phyloP scores from a whole-genome alignment of 2,329 filamentous ascomycete species.

The Phialocephala sp. region DNA sequence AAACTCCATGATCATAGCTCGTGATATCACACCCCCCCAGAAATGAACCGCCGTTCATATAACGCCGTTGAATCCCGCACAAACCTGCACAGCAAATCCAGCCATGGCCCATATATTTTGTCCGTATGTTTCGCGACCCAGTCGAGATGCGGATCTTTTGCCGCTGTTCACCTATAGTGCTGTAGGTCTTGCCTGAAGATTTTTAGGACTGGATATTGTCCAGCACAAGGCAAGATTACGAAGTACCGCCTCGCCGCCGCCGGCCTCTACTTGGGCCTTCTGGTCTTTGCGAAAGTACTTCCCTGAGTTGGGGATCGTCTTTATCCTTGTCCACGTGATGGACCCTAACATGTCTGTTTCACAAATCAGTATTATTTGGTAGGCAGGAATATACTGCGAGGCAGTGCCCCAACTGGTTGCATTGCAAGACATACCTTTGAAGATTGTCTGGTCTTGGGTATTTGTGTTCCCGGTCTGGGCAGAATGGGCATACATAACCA shows the following conservation, averaged over 20 bases:
- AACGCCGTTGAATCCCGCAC: slow-evolving; percentile 18
- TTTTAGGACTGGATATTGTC: background rate
- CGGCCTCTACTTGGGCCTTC: slow-evolving; percentile 84
- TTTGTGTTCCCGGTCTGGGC: slow-evolving; percentile 89
- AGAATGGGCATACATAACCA: slow-evolving; percentile 96
- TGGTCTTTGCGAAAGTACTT: slow-evolving; percentile 84
- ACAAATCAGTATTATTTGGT: background rate
- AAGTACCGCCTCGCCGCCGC: slow-evolving; percentile 57
- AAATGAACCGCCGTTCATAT: background rate
- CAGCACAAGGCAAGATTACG: slow-evolving; percentile 27
- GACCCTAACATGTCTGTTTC: slow-evolving; percentile 81
- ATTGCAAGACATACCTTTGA: slow-evolving; percentile 71
- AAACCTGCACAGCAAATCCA: background rate
- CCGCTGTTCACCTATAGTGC: background rate
- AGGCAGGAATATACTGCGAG: background rate
- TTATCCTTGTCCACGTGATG: slow-evolving; percentile 91
- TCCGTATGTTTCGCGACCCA: background rate
- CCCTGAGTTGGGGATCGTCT: slow-evolving; percentile 80
- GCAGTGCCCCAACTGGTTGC: background rate
- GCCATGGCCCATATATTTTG: background rate
- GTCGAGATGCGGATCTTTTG: slow-evolving; percentile 6
- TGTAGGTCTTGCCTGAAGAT: background rate
- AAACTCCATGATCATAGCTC: slow-evolving; percentile 27
- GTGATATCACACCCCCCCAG: slow-evolving; percentile 9
- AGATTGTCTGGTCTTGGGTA: slow-evolving; percentile 96